phyloP scores from a whole-genome alignment of 495 filamentous ascomycete species.

The Saxophila tyrrhenica region DNA sequence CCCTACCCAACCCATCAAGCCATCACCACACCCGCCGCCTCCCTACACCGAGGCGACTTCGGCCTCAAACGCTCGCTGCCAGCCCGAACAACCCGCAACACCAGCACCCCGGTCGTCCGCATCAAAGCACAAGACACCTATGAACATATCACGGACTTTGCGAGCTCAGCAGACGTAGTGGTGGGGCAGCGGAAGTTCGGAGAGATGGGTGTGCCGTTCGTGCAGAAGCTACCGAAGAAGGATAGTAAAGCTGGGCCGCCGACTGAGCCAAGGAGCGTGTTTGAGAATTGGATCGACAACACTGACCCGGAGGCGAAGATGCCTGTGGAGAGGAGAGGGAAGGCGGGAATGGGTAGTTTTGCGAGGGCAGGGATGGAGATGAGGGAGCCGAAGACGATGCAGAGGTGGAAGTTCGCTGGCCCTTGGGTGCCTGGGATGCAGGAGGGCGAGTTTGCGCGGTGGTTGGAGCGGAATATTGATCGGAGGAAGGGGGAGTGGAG shows the following conservation, averaged over 20 bases:
- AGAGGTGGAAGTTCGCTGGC: slow-evolving; percentile 61
- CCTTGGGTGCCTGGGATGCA: slow-evolving; percentile 74
- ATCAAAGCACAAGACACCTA: slow-evolving; percentile 67
- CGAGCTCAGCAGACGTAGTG: slow-evolving; percentile 70
- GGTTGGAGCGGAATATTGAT: slow-evolving; percentile 48
- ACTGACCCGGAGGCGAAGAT: slow-evolving; percentile 31
- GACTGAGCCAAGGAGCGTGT: slow-evolving; percentile 37
- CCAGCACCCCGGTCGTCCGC: slow-evolving; percentile 58
- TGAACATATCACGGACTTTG: slow-evolving; percentile 87
- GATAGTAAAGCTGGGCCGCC: not conserved
- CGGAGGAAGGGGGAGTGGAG: slow-evolving; percentile 38
- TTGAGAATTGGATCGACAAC: slow-evolving; percentile 44
- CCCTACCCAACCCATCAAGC: slow-evolving; percentile 73
- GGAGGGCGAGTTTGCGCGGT: slow-evolving; percentile 56
- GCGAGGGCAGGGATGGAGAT: not conserved
- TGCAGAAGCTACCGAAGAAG: slow-evolving; percentile 5
- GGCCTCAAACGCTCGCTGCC: slow-evolving; percentile 83
- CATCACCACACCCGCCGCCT: slow-evolving; percentile 66
- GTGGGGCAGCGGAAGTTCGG: slow-evolving; percentile 78
- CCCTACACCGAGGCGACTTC: slow-evolving; percentile 79
- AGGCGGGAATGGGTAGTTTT: not conserved
- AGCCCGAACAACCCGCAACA: slow-evolving; percentile 56
- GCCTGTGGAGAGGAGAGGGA: not conserved
- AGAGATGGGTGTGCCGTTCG: slow-evolving; percentile 55
- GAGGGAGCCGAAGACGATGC: slow-evolving; percentile 20